Percentiles rank a stretch among this genome's conserved stretches.
phyloP scores from a whole-genome alignment of 2,329 filamentous ascomycete species.

The Albophoma yamanashiensis region DNA sequence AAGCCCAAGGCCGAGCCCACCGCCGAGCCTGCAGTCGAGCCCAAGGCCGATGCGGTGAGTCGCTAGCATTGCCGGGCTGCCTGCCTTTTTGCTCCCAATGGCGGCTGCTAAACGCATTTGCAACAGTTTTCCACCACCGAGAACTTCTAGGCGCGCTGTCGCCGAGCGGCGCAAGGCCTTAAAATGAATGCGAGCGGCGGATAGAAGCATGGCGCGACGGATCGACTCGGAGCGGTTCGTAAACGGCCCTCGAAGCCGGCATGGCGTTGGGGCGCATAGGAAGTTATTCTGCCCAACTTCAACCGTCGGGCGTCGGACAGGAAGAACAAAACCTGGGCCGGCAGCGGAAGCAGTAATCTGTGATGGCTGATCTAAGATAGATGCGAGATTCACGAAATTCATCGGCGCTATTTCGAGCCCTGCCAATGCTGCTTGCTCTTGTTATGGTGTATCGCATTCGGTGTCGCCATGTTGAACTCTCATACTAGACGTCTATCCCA shows the following conservation, averaged over 20 bases:
- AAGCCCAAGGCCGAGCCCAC: slow-evolving; percentile 5
- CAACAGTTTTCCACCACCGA: slow-evolving; percentile 12
- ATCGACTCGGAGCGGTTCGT: neutral
- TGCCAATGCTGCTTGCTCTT: neutral
- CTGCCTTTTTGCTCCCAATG: neutral
- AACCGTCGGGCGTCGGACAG: neutral
- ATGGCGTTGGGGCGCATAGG: neutral
- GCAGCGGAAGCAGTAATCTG: neutral
- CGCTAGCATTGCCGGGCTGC: neutral
- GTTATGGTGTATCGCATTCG: neutral
- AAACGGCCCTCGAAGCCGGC: neutral
- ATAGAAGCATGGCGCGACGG: neutral
- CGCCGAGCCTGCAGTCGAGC: too few species aligned
- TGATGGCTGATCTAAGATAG: neutral
- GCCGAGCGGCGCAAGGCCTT: neutral
- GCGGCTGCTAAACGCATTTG: neutral
- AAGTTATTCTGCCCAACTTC: neutral
- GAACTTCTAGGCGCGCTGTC: slow-evolving; percentile 8
- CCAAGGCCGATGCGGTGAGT: slow-evolving; percentile 6
- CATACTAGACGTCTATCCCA: neutral
- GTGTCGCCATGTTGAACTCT: neutral
- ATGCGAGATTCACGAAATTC: neutral
- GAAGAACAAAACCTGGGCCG: neutral
- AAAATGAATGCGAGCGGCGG: neutral
- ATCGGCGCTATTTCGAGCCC: neutral